phyloP scores from a whole-genome alignment of 1,284 basidiomycete genomes.

The Cutaneotrichosporon curvatum region DNA sequence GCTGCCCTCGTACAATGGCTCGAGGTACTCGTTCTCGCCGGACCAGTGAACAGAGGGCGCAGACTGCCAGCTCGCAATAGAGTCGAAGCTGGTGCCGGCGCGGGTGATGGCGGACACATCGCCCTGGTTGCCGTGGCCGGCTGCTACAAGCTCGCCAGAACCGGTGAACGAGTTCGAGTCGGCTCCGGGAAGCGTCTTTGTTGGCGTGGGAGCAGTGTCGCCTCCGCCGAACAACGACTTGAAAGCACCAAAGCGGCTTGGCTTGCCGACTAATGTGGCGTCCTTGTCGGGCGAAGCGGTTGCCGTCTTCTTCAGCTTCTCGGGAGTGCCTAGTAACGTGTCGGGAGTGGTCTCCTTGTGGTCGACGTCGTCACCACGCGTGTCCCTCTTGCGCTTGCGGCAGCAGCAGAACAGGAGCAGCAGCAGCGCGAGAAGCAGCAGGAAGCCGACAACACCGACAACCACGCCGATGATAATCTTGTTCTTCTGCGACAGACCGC shows the following conservation, averaged over 20 bases:
- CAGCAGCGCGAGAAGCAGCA: constrained; percentile 30
- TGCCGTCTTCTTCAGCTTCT: constrained; percentile 2
- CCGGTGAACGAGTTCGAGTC: constrained; percentile 2
- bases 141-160: constrained; percentile 3
- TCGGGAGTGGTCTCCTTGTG: constrained; percentile 5
- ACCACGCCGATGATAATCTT: constrained; percentile 42
- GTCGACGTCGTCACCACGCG: background rate
- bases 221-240: constrained; percentile 5
- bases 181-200: background rate
- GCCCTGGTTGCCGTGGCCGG: background rate
- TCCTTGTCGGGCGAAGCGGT: background rate
- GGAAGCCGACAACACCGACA: constrained; percentile 25
- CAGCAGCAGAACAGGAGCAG: constrained; percentile 39
- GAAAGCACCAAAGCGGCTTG: constrained; percentile 3
- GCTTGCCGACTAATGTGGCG: background rate
- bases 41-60: constrained; percentile 44
- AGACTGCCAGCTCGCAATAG: constrained; percentile 39
- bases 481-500: constrained; percentile 36
- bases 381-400: constrained; percentile 20
- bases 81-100: background rate
- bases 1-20: constrained; percentile 7
- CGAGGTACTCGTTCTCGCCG: constrained; percentile 30
- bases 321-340: constrained; percentile 4
- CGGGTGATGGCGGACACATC: background rate
- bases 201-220: background rate